Conservation (phyloP, 2,329 filamentous ascomycete species). For the Pseudocercospora ulei region DNA sequence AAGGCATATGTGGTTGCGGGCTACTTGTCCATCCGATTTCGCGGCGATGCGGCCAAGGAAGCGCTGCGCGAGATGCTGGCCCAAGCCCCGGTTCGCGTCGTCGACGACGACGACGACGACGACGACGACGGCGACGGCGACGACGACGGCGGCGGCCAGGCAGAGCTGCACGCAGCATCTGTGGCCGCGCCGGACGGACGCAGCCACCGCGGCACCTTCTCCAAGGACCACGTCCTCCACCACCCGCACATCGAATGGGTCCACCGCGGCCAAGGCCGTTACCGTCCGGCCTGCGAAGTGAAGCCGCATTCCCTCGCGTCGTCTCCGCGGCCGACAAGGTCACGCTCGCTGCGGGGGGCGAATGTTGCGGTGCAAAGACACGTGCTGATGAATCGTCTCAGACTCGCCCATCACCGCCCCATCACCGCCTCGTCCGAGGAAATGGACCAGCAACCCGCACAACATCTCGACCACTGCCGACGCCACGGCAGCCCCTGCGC, state of each 20-base stretch:
- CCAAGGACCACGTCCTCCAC: constrained; percentile 26
- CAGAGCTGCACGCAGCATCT: not conserved
- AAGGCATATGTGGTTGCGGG: constrained; percentile 8
- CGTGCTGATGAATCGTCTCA: constrained; percentile 10
- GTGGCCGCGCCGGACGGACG: constrained; percentile 19
- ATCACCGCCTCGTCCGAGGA: constrained; percentile 14
- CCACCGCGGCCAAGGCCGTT: constrained; percentile 33
- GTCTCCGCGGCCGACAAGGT: constrained; percentile 19
- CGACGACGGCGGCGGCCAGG: constrained; percentile 6
- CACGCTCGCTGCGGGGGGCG: not conserved
- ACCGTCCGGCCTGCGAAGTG: constrained; percentile 25
- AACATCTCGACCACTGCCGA: constrained; percentile 17
- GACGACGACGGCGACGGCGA: not conserved
- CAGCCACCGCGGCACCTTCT: constrained; percentile 31
- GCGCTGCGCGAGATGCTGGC: constrained; percentile 14
- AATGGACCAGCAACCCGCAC: constrained; percentile 15
- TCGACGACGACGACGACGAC: constrained; percentile 2
- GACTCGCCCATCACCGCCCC: constrained; percentile 14
- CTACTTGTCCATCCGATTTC: constrained; percentile 16
- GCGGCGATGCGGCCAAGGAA: constrained; percentile 12
- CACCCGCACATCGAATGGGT: constrained; percentile 32
- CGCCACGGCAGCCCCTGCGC: constrained; percentile 18
- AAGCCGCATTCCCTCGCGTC: constrained; percentile 11
- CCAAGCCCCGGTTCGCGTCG: constrained; percentile 1
- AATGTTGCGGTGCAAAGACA: not conserved